Evolutionary conservation across 2,329 filamentous ascomycete genomes (phyloP), one percentile per base, ranked within the genome.

Genomic region (Boeremia lycopersici): DNA sequence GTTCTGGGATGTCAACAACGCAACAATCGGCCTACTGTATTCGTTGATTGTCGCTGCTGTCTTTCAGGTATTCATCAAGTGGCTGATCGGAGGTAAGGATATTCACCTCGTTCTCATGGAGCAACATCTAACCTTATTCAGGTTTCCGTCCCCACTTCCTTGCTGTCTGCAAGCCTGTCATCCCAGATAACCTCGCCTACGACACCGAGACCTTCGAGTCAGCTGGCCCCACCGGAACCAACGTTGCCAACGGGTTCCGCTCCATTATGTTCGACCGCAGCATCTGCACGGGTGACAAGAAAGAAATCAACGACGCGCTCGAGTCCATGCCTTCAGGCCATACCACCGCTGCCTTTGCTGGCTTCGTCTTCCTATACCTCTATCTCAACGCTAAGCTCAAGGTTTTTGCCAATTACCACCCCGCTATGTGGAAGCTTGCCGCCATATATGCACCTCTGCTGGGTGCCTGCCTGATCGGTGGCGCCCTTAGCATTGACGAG

Each of bases 361-460:
- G 87, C 5, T 88, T 90, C 63, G 81, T 89, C 19, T 91, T 84
- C 68, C 76, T 91, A 2, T 88, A 82, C 62, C 78, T 91, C 1
- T 92, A 91, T 76, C 82, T 92, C 39, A 91, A 91, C 72, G 89
- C 87, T 42, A 91, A 91, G 77, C 81, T 92, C 61, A 91, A 91
- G 79, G 83, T 90, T 51, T 90, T 86, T 64, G 78, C 84, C 59
- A 88, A 90, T 77, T 88, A 89, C 70, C 88, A 90, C 68, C 84
- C 89, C 0, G 79, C 85, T 11, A 85, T 90, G 81, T 91, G 88
- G 89, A 91, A 91, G 76, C 74, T 90, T 11, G 78, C 88, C 29
- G 82, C 79, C 13, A 77, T 85, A 23, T 89, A 88, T 64, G 81
- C 84, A 0, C 89, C 89, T 0, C 74, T 91, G 2, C 82, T 91